Evolutionary conservation across 1,139 yeast genomes (phyloP).

Genomic region (Saccharomyces hybrid): DNA sequence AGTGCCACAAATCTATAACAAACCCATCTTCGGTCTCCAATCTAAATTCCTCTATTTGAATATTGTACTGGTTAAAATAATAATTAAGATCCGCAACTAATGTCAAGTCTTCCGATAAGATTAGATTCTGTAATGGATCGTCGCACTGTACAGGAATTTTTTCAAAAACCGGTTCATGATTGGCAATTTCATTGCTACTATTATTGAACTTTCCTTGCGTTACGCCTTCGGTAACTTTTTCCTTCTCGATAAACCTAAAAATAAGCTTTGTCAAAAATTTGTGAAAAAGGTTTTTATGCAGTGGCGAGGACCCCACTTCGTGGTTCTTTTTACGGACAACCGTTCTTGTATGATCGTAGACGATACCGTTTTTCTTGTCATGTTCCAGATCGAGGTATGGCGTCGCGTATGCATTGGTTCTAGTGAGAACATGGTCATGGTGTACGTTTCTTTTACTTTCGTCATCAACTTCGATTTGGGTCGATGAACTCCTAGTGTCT

Average conservation of each 20-base stretch:
- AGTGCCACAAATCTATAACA: slow-evolving; percentile 54
- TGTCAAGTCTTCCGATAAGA: slow-evolving; percentile 28
- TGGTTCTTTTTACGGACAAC: not conserved
- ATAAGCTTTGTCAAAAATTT: slow-evolving; percentile 2
- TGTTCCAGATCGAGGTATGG: slow-evolving; percentile 1
- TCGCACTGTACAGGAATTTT: slow-evolving; percentile 5
- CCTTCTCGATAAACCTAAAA: not conserved
- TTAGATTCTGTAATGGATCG: slow-evolving; percentile 20
- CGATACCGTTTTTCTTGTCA: not conserved
- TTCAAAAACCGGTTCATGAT: not conserved
- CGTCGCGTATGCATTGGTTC: not conserved
- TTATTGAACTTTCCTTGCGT: not conserved
- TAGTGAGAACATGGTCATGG: not conserved
- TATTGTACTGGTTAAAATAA: slow-evolving; percentile 55
- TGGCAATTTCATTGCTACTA: not conserved
- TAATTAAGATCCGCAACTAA: slow-evolving; percentile 49
- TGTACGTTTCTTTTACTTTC: not conserved
- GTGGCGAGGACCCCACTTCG: not conserved
- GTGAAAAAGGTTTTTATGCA: not conserved
- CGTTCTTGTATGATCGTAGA: slow-evolving; percentile 1
- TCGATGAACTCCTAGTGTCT: slow-evolving; percentile 5
- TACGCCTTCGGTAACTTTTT: not conserved
- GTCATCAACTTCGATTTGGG: not conserved
- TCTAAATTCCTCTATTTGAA: slow-evolving; percentile 51
- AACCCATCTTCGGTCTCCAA: slow-evolving; percentile 79